These are phyloP conservation scores for Ajuga reptans DNA, from an alignment of 305 asterid species.

Conservation along the genomic window DNA sequence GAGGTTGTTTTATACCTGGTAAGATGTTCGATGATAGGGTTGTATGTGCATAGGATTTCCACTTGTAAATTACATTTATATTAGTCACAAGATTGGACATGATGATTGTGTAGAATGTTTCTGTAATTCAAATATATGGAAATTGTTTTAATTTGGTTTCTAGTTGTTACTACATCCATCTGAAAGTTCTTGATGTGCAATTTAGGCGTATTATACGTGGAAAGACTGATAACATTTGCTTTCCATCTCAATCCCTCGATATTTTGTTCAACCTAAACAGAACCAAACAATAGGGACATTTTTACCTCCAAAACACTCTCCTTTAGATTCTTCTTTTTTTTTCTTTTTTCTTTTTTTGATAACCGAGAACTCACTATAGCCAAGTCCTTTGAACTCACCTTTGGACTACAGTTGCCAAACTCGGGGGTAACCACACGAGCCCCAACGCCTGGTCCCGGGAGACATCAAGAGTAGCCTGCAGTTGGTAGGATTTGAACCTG, in stretches of 20 bases:
- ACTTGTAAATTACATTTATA: neutral
- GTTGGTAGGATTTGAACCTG: too few species aligned
- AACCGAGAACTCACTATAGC: too few species aligned
- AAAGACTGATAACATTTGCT: neutral
- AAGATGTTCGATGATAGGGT: conserved; percentile 3
- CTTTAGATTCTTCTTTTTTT: too few species aligned
- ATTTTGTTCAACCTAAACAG: neutral
- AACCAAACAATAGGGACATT: neutral
- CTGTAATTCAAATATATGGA: neutral
- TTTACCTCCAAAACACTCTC: neutral
- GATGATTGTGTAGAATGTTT: neutral
- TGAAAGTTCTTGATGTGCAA: neutral
- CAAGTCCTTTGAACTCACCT: too few species aligned
- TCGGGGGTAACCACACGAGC: too few species aligned
- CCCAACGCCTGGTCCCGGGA: too few species aligned
- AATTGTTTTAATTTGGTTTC: neutral
- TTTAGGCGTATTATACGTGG: neutral
- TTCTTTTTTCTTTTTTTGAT: too few species aligned
- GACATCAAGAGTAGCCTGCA: too few species aligned
- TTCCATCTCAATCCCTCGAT: neutral
- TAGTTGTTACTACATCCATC: neutral
- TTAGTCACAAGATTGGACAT: neutral
- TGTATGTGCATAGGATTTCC: conserved; percentile 6
- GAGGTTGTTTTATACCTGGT: neutral
- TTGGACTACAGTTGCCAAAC: too few species aligned